phyloP scores from a whole-genome alignment of 148 eudicot genomes.

The Rhododendron williamsianum region DNA sequence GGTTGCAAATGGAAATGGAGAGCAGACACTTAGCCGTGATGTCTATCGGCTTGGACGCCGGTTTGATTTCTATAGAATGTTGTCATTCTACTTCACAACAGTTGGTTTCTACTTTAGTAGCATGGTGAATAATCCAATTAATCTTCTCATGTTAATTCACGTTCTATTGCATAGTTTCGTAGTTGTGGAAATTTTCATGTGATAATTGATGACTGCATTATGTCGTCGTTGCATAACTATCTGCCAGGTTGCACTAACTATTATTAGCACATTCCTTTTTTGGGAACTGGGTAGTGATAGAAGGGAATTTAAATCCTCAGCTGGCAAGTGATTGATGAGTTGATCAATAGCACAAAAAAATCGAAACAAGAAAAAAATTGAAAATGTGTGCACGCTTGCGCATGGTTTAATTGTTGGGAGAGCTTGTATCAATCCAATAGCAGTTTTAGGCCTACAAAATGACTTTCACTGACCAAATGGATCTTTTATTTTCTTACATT shows the following conservation, averaged over 20 bases:
- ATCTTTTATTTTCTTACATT: not conserved
- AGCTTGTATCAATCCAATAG: not conserved
- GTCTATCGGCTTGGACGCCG: slow-evolving; percentile 93
- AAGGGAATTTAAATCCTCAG: not conserved
- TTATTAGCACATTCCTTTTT: not conserved
- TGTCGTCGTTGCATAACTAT: not conserved
- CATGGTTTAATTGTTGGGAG: not conserved
- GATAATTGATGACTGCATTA: not conserved
- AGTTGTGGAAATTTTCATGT: not conserved
- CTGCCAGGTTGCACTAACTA: not conserved
- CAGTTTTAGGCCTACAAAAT: not conserved
- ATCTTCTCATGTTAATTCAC: not conserved
- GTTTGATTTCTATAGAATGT: slow-evolving; percentile 94
- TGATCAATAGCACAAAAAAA: not conserved
- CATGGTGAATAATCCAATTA: slow-evolving; percentile 46
- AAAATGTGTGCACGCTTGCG: not conserved
- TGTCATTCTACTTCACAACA: slow-evolving; percentile 94
- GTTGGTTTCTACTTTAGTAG: slow-evolving; percentile 96
- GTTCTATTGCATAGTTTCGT: not conserved
- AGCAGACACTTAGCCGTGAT: slow-evolving; percentile 97
- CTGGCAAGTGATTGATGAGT: not conserved
- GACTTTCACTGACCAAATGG: not conserved
- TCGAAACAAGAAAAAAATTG: not conserved
- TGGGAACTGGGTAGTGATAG: not conserved
- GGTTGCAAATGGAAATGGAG: slow-evolving; percentile 99